A percentile compares a stretch with the other conserved stretches of the same genome.
Evolutionary conservation across 2,329 filamentous ascomycete genomes (phyloP).

Genomic region (Hymenoscyphus fraxineus): DNA sequence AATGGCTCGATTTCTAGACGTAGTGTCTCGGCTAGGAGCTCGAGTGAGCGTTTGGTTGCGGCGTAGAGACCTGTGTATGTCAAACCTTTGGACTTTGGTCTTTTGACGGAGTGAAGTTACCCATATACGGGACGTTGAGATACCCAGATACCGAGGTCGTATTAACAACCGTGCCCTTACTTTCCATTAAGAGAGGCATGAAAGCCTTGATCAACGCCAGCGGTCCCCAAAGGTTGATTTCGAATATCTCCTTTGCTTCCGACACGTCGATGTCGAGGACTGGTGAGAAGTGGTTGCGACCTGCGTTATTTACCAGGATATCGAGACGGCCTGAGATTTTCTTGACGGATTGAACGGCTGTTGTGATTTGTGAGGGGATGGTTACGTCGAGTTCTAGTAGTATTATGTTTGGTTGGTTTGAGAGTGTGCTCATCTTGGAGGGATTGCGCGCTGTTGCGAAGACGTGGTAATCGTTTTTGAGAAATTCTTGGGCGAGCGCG

Average conservation of each 20-base stretch:
- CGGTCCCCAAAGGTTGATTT: slow-evolving; percentile 32
- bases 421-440: slow-evolving; percentile 31
- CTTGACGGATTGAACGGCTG: slow-evolving; percentile 32
- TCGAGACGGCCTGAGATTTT: slow-evolving; percentile 38
- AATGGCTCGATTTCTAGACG: slow-evolving; percentile 20
- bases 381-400: slow-evolving; percentile 39
- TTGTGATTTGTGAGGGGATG: slow-evolving; percentile 34
- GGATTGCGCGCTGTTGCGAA: slow-evolving; percentile 39
- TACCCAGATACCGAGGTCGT: slow-evolving; percentile 35
- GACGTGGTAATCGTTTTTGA: slow-evolving; percentile 35
- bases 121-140: slow-evolving; percentile 7
- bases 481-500: slow-evolving; percentile 38
- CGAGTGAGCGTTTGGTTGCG: slow-evolving; percentile 6
- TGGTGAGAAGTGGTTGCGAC: slow-evolving; percentile 26
- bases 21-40: slow-evolving; percentile 13
- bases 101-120: neutral
- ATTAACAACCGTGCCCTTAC: slow-evolving; percentile 41
- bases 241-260: slow-evolving; percentile 29
- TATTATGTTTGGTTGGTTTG: slow-evolving; percentile 28
- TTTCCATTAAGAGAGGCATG: slow-evolving; percentile 18
- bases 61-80: slow-evolving; percentile 5
- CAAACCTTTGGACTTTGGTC: neutral
- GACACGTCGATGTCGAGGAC: slow-evolving; percentile 32
- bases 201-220: slow-evolving; percentile 32
- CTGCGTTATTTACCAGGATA: slow-evolving; percentile 43